Evolutionary conservation across 139 green algal genomes (phyloP).

Genomic region (Closterium sp.): DNA sequence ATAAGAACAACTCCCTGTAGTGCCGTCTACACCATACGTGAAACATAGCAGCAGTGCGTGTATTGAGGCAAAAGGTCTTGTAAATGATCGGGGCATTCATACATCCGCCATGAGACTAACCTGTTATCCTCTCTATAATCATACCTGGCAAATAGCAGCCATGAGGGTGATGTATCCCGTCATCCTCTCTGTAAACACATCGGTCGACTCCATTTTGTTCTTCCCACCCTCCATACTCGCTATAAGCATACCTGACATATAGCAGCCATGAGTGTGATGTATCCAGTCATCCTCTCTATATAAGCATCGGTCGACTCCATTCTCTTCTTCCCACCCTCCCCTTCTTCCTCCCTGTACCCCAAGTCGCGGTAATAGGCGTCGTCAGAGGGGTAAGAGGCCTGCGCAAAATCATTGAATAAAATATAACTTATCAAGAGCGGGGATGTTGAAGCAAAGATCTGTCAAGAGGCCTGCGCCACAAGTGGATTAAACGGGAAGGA

Average conservation of each 20-base stretch:
- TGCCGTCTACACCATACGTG: too few relatives aligned
- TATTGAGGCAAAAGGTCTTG: too few relatives aligned
- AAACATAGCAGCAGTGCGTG: too few relatives aligned
- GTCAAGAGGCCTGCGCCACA: too few relatives aligned
- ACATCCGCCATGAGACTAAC: neutral
- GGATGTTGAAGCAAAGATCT: too few relatives aligned
- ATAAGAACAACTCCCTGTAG: neutral
- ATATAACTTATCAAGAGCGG: too few relatives aligned
- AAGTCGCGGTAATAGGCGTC: conserved; percentile 29
- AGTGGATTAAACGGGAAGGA: too few relatives aligned
- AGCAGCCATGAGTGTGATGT: conserved; percentile 53
- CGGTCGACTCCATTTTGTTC: conserved; percentile 43
- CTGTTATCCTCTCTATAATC: neutral
- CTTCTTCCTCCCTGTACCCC: conserved; percentile 47
- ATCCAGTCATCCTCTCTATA: conserved; percentile 44
- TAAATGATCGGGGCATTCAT: neutral
- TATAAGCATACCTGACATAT: conserved; percentile 47
- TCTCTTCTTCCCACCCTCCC: neutral
- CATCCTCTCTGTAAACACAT: conserved; percentile 50
- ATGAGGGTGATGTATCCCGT: conserved; percentile 52
- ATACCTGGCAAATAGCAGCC: conserved; percentile 49
- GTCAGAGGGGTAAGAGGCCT: conserved; percentile 13
- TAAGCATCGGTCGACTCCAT: conserved; percentile 53
- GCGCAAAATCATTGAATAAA: too few relatives aligned
- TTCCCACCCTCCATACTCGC: neutral